Evolutionary conservation across 2,329 filamentous ascomycete species (phyloP), one percentile per base, ranked within the genome.

Genomic region (Calonectria naviculata): DNA sequence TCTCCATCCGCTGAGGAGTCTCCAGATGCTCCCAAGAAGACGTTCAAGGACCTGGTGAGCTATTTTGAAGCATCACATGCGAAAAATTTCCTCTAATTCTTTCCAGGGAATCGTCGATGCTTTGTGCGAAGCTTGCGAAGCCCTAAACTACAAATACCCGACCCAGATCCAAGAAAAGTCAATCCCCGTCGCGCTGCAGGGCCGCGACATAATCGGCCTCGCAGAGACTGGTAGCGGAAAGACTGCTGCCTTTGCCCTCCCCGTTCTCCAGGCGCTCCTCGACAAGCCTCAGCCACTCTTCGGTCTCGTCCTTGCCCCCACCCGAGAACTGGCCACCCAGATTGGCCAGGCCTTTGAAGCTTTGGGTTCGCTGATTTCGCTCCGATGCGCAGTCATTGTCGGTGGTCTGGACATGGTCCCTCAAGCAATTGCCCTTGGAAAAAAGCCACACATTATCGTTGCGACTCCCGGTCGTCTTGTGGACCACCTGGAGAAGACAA

Each of bases 211-310:
- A 38, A 98, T 99, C 76, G 97, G 95, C 47, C 88, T 98, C 63
- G 97, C 97, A 36, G 96, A 99, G 84, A 99, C 97, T 0, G 97
- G 97, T 76, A 95, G 92, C 80, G 97, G 97, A 84, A 99, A 98
- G 86, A 98, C 97, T 0, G 96, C 95, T 8, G 95, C 97, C 0
- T 99, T 98, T 81, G 95, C 95, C 0, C 87, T 99, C 3, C 97
- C 97, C 1, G 97, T 99, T 44, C 89, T 99, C 3, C 95, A 98
- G 82, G 92, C 93, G 3, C 90, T 99, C 1, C 93, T 98, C 84
- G 93, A 97, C 67, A 94, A 95, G 78, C 95, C 95, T 0, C 93
- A 95, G 76, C 88, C 94, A 3, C 87, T 97, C 56, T 98, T 97
- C 79, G 94, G 93, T n/a, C 91, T 98, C 58, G 91, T 98, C 26